Conservation (phyloP, 192 early-diverging fungal species). For the Chytriomyces sp. region DNA sequence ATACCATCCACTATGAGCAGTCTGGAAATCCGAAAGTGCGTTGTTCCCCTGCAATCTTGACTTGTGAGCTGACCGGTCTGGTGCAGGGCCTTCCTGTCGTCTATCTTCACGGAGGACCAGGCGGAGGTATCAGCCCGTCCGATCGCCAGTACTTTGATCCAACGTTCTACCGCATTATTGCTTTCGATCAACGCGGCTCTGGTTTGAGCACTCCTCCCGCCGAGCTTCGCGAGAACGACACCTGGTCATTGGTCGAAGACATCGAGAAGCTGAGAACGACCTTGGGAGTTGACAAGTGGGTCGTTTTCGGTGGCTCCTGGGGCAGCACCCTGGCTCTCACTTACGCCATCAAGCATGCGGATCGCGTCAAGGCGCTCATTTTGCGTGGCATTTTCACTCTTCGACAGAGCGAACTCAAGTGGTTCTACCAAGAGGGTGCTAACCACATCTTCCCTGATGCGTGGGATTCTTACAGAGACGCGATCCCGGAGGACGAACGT, state of each 20-base stretch:
- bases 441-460: conserved; percentile 63
- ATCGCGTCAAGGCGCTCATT: conserved; percentile 64
- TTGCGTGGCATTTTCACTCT: conserved; percentile 68
- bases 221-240: conserved; percentile 65
- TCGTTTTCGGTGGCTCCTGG: conserved; percentile 77
- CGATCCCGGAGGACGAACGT: conserved; percentile 65
- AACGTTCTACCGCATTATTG: conserved; percentile 60
- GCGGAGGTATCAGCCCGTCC: conserved; percentile 56
- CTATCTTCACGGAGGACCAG: conserved; percentile 64
- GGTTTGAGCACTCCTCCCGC: conserved; percentile 70
- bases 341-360: conserved; percentile 66
- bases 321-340: conserved; percentile 58
- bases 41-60: background rate
- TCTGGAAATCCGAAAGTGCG: conserved; percentile 60
- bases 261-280: conserved; percentile 59
- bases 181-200: conserved; percentile 70
- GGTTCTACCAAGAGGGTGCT: conserved; percentile 73
- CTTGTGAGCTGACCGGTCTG: conserved; percentile 37
- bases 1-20: conserved; percentile 65
- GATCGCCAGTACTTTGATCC: conserved; percentile 60
- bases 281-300: conserved; percentile 69
- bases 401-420: conserved; percentile 54
- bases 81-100: conserved; percentile 35
- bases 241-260: conserved; percentile 66
- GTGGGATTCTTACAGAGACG: conserved; percentile 61